Evolutionary conservation across 164 flowering plant genomes (phyloP).

Genomic region (Aristolochia californica): DNA sequence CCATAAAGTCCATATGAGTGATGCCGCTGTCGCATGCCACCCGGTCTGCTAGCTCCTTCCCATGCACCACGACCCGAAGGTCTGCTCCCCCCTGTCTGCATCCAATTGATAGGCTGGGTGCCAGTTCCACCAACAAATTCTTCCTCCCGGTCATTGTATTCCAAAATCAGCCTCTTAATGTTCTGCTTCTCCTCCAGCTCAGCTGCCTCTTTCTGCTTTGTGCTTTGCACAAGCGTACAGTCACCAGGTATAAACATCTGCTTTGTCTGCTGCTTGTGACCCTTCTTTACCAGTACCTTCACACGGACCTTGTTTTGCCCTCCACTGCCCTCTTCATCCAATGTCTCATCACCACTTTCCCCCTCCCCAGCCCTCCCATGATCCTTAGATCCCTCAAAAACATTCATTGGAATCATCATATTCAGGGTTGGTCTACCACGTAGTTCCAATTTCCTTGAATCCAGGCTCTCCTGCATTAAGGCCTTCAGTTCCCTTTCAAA

Average conservation of each 20-base stretch:
- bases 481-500: slow-evolving; percentile 84
- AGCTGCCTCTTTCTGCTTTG: slow-evolving; percentile 94
- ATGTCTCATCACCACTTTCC: slow-evolving; percentile 82
- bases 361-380: slow-evolving; percentile 60
- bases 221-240: slow-evolving; percentile 76
- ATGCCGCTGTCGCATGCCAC: slow-evolving; percentile 49
- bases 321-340: slow-evolving; percentile 65
- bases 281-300: slow-evolving; percentile 89
- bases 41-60: slow-evolving; percentile 49
- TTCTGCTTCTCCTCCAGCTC: slow-evolving; percentile 95
- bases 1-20: slow-evolving; percentile 44
- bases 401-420: slow-evolving; percentile 90
- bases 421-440: slow-evolving; percentile 70
- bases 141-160: slow-evolving; percentile 92
- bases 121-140: slow-evolving; percentile 53
- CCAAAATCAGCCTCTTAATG: slow-evolving; percentile 80
- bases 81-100: slow-evolving; percentile 42
- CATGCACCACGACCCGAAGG: slow-evolving; percentile 39
- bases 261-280: slow-evolving; percentile 83
- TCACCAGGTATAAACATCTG: slow-evolving; percentile 83
- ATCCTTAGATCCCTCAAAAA: slow-evolving; percentile 74
- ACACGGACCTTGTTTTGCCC: slow-evolving; percentile 48
- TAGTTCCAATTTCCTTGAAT: slow-evolving; percentile 69
- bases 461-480: slow-evolving; percentile 90
- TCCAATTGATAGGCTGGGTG: slow-evolving; percentile 40